Percentiles rank a stretch among this genome's conserved stretches.
Evolutionary conservation across 1,284 basidiomycete species (phyloP).

Genomic region (Phaffia rhodozyma): DNA sequence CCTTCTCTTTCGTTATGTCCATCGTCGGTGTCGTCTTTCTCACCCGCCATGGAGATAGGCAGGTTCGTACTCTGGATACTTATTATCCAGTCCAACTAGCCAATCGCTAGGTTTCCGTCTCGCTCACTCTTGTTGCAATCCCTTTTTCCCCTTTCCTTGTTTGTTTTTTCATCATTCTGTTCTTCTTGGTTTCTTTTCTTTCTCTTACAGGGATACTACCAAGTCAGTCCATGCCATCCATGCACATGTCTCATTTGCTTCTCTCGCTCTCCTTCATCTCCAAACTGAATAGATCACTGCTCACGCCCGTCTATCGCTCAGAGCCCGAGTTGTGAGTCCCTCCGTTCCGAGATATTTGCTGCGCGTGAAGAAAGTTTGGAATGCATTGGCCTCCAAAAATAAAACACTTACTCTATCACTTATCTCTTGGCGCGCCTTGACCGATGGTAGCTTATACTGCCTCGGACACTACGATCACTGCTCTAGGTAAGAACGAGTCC

Average conservation of each 20-base stretch:
- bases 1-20: slow-evolving; percentile 1
- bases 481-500: slow-evolving; percentile 52
- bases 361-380: not conserved
- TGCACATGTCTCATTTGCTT: too few species aligned
- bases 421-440: slow-evolving; percentile 8
- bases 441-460: slow-evolving; percentile 43
- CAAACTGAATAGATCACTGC: not conserved
- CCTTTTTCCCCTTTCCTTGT: not conserved
- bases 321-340: not conserved
- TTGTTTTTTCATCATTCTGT: too few species aligned
- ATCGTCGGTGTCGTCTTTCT: slow-evolving; percentile 69
- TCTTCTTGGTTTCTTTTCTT: not conserved
- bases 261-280: not conserved
- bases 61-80: slow-evolving; percentile 57
- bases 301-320: not conserved
- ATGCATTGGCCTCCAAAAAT: slow-evolving; percentile 31
- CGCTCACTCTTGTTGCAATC: not conserved
- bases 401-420: not conserved
- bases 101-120: not conserved
- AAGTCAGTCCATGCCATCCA: not conserved
- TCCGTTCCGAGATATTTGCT: not conserved
- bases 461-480: slow-evolving; percentile 62
- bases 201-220: not conserved
- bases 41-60: slow-evolving; percentile 70
- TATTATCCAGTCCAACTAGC: not conserved